Evolutionary conservation across 805 yeast genomes (phyloP), one percentile per base, ranked within the genome.

Genomic region (Millerago galiae): DNA sequence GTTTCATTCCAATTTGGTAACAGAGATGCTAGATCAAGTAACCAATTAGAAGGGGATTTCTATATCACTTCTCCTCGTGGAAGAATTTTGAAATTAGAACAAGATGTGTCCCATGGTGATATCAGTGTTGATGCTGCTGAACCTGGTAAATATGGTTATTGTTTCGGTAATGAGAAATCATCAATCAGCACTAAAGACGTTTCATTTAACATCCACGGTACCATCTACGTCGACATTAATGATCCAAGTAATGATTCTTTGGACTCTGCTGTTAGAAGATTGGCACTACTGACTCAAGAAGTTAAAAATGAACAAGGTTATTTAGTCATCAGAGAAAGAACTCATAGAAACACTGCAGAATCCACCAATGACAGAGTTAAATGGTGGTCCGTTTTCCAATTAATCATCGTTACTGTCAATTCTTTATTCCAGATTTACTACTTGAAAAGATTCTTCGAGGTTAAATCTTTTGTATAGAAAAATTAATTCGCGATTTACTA

Each of bases 271-370:
- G 84, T 91, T 40, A 78, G 80, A 62, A 76, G 79, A 59, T 71
- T 91, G 56, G 68, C 79, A 51, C 83, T 84, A 49, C 70, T 86
- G 52, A 81, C 95, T 32, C 78, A 79, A 54, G 96, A 88, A 55
- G 89, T 93, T 46, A 84, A 85, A 67, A 91, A 89, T 54, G 99
- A 93, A 67, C 95, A 71, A 51, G 77, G 86, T 55, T 93, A 93
- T 66, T 81, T 93, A 55, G 95, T 90, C 37, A 89, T 91, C 47
- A 81, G 99, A 67, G 99, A 91, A 68, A 83, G 97, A 70, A 85
- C 95, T 13, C 99, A 91, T 65, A 84, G 99, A 77, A 93, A 91
- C 68, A 91, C 99, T 9, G 98, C 99, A 6, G 99, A 91, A 68
- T 85, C 95, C 18, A 91, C 99, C 36, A 91, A 91, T 66, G 83